These are phyloP conservation scores for Solanum pimpinellifolium DNA, from an alignment of 257 asterid genomes.

Conservation along the genomic window DNA sequence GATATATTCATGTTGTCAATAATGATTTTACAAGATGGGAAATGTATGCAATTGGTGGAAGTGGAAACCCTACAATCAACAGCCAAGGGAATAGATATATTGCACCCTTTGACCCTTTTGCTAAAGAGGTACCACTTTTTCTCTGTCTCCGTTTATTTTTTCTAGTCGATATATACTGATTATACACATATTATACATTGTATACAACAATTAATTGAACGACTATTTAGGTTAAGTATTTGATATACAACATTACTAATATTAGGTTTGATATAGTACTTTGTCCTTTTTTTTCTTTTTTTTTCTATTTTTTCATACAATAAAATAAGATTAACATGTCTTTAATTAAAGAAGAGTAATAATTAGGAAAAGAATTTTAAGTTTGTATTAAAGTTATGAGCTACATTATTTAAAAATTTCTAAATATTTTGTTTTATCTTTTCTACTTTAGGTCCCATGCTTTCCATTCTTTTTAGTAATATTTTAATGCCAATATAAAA, in stretches of 20 bases:
- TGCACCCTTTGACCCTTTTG: constrained; percentile 50
- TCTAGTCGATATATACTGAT: neutral
- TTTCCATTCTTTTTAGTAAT: neutral
- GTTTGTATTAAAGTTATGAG: neutral
- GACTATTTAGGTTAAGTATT: neutral
- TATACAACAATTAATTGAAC: neutral
- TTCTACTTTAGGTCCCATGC: neutral
- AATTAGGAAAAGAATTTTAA: neutral
- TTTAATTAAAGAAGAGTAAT: neutral
- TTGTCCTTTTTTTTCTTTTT: neutral
- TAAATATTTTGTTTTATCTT: neutral
- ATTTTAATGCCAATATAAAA: neutral
- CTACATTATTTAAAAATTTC: neutral
- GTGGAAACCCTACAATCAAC: constrained; percentile 65
- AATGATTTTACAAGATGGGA: constrained; percentile 77
- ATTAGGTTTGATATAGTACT: no score
- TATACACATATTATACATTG: neutral
- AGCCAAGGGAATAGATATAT: constrained; percentile 73
- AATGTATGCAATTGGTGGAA: constrained; percentile 85
- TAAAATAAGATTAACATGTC: neutral
- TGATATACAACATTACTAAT: neutral
- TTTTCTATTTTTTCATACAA: neutral
- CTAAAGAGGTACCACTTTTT: constrained; percentile 41
- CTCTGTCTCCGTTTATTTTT: neutral
- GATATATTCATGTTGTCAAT: constrained; percentile 68